These are phyloP conservation scores for Jasminum sambac DNA, from an alignment of 257 asterid species.

Conservation along the genomic window DNA sequence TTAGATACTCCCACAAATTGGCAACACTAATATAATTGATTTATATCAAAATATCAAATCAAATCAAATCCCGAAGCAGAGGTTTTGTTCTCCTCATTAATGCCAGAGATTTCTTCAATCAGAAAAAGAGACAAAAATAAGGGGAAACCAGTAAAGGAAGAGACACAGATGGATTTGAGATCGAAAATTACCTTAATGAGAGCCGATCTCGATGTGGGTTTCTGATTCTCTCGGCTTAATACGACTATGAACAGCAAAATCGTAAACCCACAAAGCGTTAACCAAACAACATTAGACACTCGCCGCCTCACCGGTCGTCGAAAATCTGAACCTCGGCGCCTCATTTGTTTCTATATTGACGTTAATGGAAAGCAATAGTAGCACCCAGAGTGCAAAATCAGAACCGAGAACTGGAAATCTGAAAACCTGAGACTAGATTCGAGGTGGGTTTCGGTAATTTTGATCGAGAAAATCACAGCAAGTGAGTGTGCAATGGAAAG, in stretches of 20 bases:
- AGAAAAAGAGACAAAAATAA: neutral
- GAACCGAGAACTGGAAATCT: slow-evolving; percentile 6
- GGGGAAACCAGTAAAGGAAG: neutral
- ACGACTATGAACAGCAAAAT: slow-evolving; percentile 63
- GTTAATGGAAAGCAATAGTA: neutral
- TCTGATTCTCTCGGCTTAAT: slow-evolving; percentile 58
- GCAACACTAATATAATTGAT: neutral
- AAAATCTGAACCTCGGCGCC: slow-evolving; percentile 81
- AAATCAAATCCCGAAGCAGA: neutral
- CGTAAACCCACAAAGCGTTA: slow-evolving; percentile 59
- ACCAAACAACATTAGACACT: slow-evolving; percentile 59
- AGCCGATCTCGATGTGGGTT: slow-evolving; percentile 60
- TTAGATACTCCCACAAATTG: neutral
- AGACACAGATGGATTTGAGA: slow-evolving; percentile 14
- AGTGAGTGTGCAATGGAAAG: slow-evolving; percentile 21
- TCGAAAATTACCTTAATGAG: slow-evolving; percentile 49
- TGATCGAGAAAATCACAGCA: slow-evolving; percentile 5
- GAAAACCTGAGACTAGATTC: slow-evolving; percentile 13
- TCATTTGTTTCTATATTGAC: slow-evolving; percentile 34
- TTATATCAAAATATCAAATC: slow-evolving; percentile 10
- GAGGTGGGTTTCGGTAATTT: slow-evolving; percentile 7
- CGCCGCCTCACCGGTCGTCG: slow-evolving; percentile 85
- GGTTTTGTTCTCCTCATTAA: neutral
- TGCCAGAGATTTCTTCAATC: neutral
- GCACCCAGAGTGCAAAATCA: neutral